These are phyloP conservation scores for Fragilariopsis cylindrus DNA, from an alignment of 108 stramenopile genomes.

Conservation along the genomic window DNA sequence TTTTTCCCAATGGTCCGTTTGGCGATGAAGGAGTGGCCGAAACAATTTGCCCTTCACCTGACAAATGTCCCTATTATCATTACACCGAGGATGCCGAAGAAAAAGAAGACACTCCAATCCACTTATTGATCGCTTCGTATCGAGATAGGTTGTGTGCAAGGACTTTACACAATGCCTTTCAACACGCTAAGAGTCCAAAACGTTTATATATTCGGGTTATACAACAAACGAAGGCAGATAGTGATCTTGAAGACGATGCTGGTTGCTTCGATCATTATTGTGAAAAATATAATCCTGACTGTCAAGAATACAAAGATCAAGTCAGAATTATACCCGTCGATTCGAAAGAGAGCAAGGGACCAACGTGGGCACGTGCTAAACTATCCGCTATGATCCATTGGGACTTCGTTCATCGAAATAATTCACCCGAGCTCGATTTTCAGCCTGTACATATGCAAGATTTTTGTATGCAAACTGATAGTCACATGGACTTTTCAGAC, in stretches of 20 bases:
- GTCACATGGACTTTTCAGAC: constrained; percentile 84
- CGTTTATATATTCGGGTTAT: constrained; percentile 63
- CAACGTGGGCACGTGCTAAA: constrained; percentile 46
- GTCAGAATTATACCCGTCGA: constrained; percentile 37
- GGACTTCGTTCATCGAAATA: constrained; percentile 35
- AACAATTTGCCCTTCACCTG: constrained; percentile 16
- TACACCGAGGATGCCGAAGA: constrained; percentile 12
- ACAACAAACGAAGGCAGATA: constrained; percentile 57
- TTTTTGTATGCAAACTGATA: constrained; percentile 91
- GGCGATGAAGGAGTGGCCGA: constrained; percentile 12
- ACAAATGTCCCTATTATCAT: constrained; percentile 36
- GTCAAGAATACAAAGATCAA: constrained; percentile 36
- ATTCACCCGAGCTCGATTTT: constrained; percentile 26
- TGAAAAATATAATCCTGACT: constrained; percentile 38
- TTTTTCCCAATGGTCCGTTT: constrained; percentile 35
- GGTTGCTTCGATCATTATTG: constrained; percentile 40
- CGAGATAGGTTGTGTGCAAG: constrained; percentile 74
- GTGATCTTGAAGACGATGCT: constrained; percentile 50
- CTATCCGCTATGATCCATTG: constrained; percentile 41
- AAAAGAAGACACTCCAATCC: constrained; percentile 25
- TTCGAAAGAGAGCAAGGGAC: constrained; percentile 39
- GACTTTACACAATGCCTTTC: constrained; percentile 69
- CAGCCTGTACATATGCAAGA: constrained; percentile 60
- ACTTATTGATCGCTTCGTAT: constrained; percentile 43
- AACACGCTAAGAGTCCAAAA: constrained; percentile 50